Evolutionary conservation across 1,139 yeast species (phyloP).

Genomic region (Yamadazyma epiphylla): DNA sequence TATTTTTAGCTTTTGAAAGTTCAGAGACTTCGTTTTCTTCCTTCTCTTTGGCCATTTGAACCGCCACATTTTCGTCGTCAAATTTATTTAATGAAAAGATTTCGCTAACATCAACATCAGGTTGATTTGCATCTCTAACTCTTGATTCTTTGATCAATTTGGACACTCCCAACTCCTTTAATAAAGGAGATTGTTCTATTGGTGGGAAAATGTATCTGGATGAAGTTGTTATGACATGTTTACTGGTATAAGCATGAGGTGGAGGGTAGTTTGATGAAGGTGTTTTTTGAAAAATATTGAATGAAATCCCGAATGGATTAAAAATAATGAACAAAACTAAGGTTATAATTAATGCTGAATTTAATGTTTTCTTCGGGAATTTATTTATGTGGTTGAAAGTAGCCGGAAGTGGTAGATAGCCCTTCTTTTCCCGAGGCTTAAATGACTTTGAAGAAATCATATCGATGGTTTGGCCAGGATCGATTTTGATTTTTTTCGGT

Average conservation of each 20-base stretch:
- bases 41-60: slow-evolving; percentile 35
- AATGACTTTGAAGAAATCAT: no score
- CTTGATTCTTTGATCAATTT: slow-evolving; percentile 45
- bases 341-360: slow-evolving; percentile 16
- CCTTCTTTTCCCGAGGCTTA: slow-evolving; percentile 13
- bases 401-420: slow-evolving; percentile 33
- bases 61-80: slow-evolving; percentile 41
- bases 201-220: slow-evolving; percentile 61
- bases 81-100: slow-evolving; percentile 39
- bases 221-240: slow-evolving; percentile 36
- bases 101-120: slow-evolving; percentile 31
- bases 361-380: slow-evolving; percentile 16
- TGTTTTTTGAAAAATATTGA: slow-evolving; percentile 8
- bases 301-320: slow-evolving; percentile 18
- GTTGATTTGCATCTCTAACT: slow-evolving; percentile 33
- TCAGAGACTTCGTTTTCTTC: slow-evolving; percentile 35
- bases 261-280: slow-evolving; percentile 20
- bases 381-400: slow-evolving; percentile 18
- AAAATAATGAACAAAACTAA: slow-evolving; percentile 16
- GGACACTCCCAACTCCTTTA: slow-evolving; percentile 52
- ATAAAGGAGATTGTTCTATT: slow-evolving; percentile 58
- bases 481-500: no score
- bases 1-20: slow-evolving; percentile 46
- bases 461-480: no score
- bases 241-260: slow-evolving; percentile 34